These are phyloP conservation scores for Fraxinus dipetala DNA, from an alignment of 305 asterid genomes.

Conservation along the genomic window DNA sequence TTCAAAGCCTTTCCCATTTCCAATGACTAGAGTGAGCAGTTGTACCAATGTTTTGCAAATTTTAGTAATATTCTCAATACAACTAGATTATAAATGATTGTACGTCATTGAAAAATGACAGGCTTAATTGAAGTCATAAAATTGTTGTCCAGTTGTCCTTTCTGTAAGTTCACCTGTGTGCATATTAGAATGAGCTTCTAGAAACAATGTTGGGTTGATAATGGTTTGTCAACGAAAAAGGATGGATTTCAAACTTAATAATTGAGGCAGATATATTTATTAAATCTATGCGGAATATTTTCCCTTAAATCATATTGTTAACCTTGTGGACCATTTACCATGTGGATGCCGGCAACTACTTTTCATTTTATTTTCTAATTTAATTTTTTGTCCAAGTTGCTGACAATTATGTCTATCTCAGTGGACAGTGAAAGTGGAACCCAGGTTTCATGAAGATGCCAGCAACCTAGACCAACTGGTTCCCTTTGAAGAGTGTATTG, in stretches of 20 bases:
- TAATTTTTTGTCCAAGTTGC: constrained; percentile 24
- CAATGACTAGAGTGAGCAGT: not conserved
- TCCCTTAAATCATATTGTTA: not conserved
- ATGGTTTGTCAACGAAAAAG: not conserved
- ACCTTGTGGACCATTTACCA: constrained; percentile 4
- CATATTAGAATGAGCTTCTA: not conserved
- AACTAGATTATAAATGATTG: not conserved
- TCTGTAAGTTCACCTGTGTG: not conserved
- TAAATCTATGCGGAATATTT: not conserved
- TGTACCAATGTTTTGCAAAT: not conserved
- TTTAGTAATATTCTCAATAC: not conserved
- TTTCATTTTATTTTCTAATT: constrained; percentile 1
- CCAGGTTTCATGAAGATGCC: constrained; percentile 92
- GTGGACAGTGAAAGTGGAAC: constrained; percentile 94
- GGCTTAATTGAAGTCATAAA: not conserved
- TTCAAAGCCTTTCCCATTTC: not conserved
- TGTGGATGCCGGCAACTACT: constrained; percentile 5
- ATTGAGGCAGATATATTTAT: not conserved
- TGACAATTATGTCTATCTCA: constrained; percentile 38
- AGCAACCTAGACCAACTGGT: constrained; percentile 87
- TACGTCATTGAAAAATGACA: not conserved
- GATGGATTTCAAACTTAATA: constrained; percentile 10
- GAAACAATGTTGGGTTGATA: constrained; percentile 5
- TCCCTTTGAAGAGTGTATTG: constrained; percentile 85
- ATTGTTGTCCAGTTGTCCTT: not conserved